These are phyloP conservation scores for Erigeron philadelphicus DNA, from an alignment of 140 eudicot genomes.

Conservation along the genomic window DNA sequence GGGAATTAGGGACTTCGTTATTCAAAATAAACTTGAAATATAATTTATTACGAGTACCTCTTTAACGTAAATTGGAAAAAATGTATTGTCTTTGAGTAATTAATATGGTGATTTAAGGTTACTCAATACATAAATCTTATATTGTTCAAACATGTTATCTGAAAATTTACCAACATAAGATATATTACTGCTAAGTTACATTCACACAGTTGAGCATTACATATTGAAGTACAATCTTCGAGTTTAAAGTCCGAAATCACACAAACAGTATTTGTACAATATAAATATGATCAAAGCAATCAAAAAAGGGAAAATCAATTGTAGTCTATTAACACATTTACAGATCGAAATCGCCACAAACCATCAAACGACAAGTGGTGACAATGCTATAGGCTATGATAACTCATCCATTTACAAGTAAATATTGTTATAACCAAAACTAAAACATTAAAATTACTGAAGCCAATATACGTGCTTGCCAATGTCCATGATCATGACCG, in stretches of 20 bases:
- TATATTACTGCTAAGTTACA: background rate
- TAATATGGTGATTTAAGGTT: no score
- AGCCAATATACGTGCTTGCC: constrained; percentile 1
- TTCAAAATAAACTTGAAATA: no score
- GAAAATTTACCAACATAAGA: background rate
- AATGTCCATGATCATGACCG: constrained; percentile 13
- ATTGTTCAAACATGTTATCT: background rate
- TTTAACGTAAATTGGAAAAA: no score
- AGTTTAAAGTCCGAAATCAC: constrained; percentile 15
- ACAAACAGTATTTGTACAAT: constrained; percentile 16
- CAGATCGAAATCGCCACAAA: constrained; percentile 21
- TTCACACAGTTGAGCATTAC: constrained; percentile 1
- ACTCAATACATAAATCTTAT: background rate
- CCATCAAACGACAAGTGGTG: background rate
- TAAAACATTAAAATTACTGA: background rate
- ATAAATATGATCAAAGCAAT: constrained; percentile 19
- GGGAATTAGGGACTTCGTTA: no score
- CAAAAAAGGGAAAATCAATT: constrained; percentile 4
- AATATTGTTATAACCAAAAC: background rate
- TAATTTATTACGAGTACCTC: no score
- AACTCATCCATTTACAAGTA: background rate
- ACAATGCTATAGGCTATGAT: no score
- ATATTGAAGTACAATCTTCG: constrained; percentile 8
- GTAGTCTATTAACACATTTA: constrained; percentile 36
- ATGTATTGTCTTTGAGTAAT: no score